Evolutionary conservation across 2,329 filamentous ascomycete species (phyloP).

Genomic region (Arthrobotrys musiformis): DNA sequence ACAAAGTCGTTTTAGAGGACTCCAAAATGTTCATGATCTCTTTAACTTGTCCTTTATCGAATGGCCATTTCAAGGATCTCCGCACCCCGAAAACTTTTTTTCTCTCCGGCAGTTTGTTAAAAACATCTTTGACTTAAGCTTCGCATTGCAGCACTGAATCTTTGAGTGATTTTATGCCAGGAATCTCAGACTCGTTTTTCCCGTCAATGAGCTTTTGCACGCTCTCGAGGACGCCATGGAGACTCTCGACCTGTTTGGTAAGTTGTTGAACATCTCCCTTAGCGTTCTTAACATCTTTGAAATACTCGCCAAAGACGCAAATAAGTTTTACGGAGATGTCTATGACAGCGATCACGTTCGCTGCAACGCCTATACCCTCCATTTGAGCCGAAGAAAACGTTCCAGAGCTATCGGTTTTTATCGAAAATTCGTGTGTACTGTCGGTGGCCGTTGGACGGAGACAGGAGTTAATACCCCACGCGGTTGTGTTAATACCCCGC

Average conservation of each 20-base stretch:
- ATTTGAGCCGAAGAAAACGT: neutral
- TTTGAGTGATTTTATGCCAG: slow-evolving; percentile 11
- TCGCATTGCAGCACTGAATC: slow-evolving; percentile 1
- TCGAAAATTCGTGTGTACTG: neutral
- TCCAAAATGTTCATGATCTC: slow-evolving; percentile 55
- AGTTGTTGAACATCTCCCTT: slow-evolving; percentile 8
- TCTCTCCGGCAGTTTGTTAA: slow-evolving; percentile 6
- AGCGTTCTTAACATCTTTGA: slow-evolving; percentile 4
- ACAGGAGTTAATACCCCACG: neutral
- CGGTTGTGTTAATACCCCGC: no score
- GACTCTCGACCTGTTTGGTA: neutral
- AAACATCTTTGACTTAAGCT: neutral
- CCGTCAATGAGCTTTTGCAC: neutral
- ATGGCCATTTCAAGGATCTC: slow-evolving; percentile 61
- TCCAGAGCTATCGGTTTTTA: neutral
- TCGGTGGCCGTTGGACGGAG: neutral
- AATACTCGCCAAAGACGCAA: slow-evolving; percentile 11
- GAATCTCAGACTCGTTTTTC: slow-evolving; percentile 2
- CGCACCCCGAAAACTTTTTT: neutral
- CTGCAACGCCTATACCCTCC: neutral
- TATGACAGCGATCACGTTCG: slow-evolving; percentile 13
- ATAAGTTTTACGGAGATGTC: slow-evolving; percentile 6
- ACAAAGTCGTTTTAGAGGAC: slow-evolving; percentile 59
- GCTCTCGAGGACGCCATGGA: neutral
- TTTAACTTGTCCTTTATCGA: slow-evolving; percentile 59